These are phyloP conservation scores for Aspergillus uvarum DNA, from an alignment of 2,329 filamentous ascomycete genomes.

Conservation along the genomic window DNA sequence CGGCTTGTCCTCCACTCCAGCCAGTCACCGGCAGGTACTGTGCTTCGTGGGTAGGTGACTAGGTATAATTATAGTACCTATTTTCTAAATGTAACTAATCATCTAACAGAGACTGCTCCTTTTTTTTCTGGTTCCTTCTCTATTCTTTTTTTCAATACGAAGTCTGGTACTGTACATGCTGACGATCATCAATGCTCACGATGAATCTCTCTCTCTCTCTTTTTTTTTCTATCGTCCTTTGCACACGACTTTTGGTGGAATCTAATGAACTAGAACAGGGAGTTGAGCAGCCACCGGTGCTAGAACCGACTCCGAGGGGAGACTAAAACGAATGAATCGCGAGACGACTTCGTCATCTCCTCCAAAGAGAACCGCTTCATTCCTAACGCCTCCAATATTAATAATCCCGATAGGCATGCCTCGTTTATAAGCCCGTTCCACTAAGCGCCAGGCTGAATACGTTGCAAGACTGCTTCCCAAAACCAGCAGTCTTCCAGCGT, in stretches of 20 bases:
- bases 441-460: constrained; percentile 90
- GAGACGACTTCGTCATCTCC: constrained; percentile 21
- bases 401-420: constrained; percentile 84
- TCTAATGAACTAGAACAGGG: constrained; percentile 11
- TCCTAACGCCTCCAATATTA: constrained; percentile 63
- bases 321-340: constrained; percentile 43
- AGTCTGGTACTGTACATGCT: too few relatives aligned
- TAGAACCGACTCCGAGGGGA: constrained; percentile 43
- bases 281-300: constrained; percentile 40
- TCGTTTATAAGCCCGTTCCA: constrained; percentile 76
- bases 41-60: too few relatives aligned
- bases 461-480: constrained; percentile 90
- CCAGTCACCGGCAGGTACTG: too few relatives aligned
- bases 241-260: too few relatives aligned
- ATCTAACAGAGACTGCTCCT: too few relatives aligned
- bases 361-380: constrained; percentile 45
- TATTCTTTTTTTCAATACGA: too few relatives aligned
- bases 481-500: constrained; percentile 71
- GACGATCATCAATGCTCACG: too few relatives aligned
- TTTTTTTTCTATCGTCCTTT: background rate
- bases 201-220: background rate
- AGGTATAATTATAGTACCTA: too few relatives aligned
- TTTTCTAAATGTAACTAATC: too few relatives aligned
- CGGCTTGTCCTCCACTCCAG: too few relatives aligned
- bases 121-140: too few relatives aligned